Evolutionary conservation across 1,139 yeast genomes (phyloP).

Genomic region (Saccharomyces hybrid): DNA sequence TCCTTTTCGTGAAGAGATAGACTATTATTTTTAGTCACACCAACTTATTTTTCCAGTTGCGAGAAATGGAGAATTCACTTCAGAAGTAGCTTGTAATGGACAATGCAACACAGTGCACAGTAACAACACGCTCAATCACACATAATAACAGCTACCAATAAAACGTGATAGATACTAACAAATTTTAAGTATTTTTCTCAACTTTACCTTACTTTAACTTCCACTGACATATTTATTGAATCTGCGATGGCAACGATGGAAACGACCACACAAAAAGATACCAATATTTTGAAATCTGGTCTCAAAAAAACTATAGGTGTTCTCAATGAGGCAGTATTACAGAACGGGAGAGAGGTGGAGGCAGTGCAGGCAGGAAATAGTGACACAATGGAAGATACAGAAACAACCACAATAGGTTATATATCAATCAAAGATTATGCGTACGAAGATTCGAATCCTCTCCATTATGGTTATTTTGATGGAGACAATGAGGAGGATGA

Average conservation of each 20-base stretch:
- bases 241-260: background rate
- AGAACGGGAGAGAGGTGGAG: background rate
- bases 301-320: background rate
- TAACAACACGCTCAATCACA: background rate
- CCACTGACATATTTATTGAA: background rate
- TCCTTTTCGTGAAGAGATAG: background rate
- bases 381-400: conserved; percentile 6
- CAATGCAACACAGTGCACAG: background rate
- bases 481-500: conserved; percentile 18
- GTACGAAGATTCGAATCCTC: conserved; percentile 56
- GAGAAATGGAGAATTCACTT: background rate
- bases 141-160: background rate
- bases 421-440: conserved; percentile 70
- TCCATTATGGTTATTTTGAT: conserved; percentile 49
- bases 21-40: background rate
- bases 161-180: background rate
- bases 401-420: conserved; percentile 18
- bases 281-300: background rate
- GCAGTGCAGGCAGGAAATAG: conserved; percentile 3
- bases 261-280: background rate
- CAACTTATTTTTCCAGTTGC: background rate
- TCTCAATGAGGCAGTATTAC: background rate
- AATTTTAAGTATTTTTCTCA: background rate
- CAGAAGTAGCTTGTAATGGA: background rate
- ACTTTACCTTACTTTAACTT: background rate